A percentile compares a stretch with the other conserved stretches of the same genome.
phyloP scores from a whole-genome alignment of 768 basidiomycete species.

The Tulasnella sp. region DNA sequence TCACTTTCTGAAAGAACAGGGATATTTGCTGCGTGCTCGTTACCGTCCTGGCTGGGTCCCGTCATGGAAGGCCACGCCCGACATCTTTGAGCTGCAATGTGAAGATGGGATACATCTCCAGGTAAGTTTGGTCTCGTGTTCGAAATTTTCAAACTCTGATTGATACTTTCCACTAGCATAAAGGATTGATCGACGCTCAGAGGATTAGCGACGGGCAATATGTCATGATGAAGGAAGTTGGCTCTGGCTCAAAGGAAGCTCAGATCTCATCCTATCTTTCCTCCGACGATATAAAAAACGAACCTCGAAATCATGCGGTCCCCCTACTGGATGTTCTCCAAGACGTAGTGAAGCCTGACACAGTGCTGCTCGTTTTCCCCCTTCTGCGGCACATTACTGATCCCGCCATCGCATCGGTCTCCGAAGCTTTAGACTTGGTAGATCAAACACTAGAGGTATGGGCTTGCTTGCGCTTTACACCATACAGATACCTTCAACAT shows the following conservation, averaged over 20 bases:
- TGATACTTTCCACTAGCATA: neutral
- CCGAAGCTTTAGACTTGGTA: neutral
- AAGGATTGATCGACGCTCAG: neutral
- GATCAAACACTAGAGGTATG: slow-evolving; percentile 1
- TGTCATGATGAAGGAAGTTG: neutral
- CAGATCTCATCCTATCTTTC: neutral
- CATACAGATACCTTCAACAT: too few relatives aligned
- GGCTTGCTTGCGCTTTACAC: too few relatives aligned
- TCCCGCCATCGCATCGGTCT: neutral
- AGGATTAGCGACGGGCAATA: neutral
- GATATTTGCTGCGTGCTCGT: slow-evolving; percentile 2
- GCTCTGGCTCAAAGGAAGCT: neutral
- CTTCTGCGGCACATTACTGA: neutral
- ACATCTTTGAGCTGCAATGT: neutral
- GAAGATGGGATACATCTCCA: neutral
- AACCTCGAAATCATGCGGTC: neutral
- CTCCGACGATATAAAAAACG: neutral
- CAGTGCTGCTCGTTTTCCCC: neutral
- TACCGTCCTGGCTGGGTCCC: slow-evolving; percentile 16
- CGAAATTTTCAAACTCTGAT: neutral
- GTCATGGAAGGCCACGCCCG: neutral
- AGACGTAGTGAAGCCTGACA: neutral
- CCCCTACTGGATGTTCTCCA: neutral
- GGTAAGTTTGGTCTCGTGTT: neutral
- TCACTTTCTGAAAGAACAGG: slow-evolving; percentile 5